Evolutionary conservation across 164 flowering plant species (phyloP).

Genomic region (Sedum album): DNA sequence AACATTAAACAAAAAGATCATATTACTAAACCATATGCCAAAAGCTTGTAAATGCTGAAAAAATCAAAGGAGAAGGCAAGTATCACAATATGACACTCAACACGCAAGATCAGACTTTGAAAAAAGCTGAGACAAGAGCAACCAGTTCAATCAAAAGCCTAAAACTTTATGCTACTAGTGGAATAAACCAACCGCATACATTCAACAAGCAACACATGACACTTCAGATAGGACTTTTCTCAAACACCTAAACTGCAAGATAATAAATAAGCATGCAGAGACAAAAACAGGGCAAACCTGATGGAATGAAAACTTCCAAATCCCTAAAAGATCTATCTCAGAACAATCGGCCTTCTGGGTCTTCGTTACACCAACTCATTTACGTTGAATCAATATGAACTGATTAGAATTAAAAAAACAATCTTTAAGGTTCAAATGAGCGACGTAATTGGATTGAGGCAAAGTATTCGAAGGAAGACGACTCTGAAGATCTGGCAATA

Average conservation of each 20-base stretch:
- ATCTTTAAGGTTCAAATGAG: background rate
- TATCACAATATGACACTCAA: background rate
- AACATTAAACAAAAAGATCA: background rate
- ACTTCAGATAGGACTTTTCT: background rate
- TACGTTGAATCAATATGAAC: background rate
- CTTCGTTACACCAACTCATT: background rate
- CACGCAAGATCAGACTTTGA: background rate
- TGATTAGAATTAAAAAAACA: background rate
- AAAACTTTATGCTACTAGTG: background rate
- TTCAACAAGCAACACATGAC: background rate
- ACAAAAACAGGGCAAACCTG: background rate
- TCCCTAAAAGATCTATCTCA: background rate
- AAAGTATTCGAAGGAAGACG: background rate
- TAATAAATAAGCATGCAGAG: background rate
- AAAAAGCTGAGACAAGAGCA: background rate
- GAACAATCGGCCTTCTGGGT: background rate
- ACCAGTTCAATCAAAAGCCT: background rate
- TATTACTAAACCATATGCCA: background rate
- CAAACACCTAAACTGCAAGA: background rate
- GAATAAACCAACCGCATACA: background rate
- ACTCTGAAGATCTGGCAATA: slow-evolving; percentile 4
- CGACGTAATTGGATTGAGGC: slow-evolving; percentile 1
- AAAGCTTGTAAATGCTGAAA: background rate
- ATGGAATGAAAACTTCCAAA: background rate
- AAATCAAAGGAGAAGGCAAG: background rate